Base-by-base conservation (phyloP, 306 rosid species). In the Citrullus amarus region DNA sequence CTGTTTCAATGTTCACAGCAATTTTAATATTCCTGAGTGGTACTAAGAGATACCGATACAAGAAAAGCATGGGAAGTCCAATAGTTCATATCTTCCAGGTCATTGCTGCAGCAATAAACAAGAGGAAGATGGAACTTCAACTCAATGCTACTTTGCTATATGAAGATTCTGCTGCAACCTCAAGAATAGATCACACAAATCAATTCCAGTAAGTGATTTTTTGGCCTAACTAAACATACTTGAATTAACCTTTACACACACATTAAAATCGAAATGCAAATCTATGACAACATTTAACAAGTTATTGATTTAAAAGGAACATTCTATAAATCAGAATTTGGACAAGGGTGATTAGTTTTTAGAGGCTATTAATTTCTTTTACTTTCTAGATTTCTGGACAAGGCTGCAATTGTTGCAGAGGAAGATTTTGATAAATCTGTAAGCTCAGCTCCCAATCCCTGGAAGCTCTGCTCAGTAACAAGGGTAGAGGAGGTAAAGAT, bases 401-500 rank as follows among this genome's bases (percentile, higher is more conserved):
- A 92, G 86, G 97, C 97, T 9, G 88, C 97, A 1, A 85, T 92
- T 48, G 84, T 85, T 55, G 77, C 75, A 59, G 92, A 92, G 76
- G 88, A 83, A 76, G 93, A 92, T 76, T 86, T 87, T 80, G 95
- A 85, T 79, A 81, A 39, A 71, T 79, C 80, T 20, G 44, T 22
- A 13, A 85, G 83, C 73, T 78, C 86, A 78, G 85, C 75, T 38
- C 90, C 93, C 25, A 90, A 87, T 76, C 97, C 93, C 0, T 92
- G 98, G 96, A 92, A 85, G 84, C 69, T 94, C 53, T 84, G 93
- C 85, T 77, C 98, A 14, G 78, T 90, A 76, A 90, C 95, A 84
- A 89, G 90, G 78, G 88, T 92, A 13, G 98, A 94, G 82, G 98
- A 94, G 81, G 97, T 92, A 82, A 94, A 94, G 83, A 94, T 92